Evolutionary conservation across 2,329 filamentous ascomycete species (phyloP).

Genomic region (Monilinia fructicola): DNA sequence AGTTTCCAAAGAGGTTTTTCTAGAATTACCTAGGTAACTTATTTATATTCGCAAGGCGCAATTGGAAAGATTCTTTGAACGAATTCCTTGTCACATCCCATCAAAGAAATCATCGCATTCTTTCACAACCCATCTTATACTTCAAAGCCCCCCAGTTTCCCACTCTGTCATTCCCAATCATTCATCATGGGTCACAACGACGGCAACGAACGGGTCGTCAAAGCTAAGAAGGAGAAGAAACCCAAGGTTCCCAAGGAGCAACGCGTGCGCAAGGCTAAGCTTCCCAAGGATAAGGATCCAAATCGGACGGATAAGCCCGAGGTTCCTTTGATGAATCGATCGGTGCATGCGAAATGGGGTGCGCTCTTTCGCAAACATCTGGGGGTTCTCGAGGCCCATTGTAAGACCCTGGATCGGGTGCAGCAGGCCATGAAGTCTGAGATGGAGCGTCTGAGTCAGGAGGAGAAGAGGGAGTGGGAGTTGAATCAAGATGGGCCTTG

Average conservation of each 20-base stretch:
- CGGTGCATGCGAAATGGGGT: conserved; percentile 42
- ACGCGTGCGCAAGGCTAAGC: conserved; percentile 13
- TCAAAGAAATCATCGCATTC: background rate
- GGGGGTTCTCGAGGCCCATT: conserved; percentile 35
- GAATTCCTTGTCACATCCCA: background rate
- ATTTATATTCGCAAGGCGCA: background rate
- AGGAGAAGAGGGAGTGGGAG: conserved; percentile 33
- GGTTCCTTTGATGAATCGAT: conserved; percentile 28
- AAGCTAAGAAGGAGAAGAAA: conserved; percentile 21
- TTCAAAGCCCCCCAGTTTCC: background rate
- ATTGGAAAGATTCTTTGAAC: background rate
- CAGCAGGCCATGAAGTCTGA: conserved; percentile 30
- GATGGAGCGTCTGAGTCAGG: conserved; percentile 28
- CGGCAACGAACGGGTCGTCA: background rate
- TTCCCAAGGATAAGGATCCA: conserved; percentile 20
- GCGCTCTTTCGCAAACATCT: conserved; percentile 36
- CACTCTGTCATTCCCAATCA: background rate
- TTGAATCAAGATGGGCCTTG: conserved; percentile 34
- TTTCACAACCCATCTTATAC: conserved; percentile 15
- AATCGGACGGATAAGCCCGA: conserved; percentile 21
- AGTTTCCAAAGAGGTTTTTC: conserved; percentile 26
- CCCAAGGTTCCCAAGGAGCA: conserved; percentile 5
- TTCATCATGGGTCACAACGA: conserved; percentile 18
- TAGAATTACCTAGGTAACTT: background rate
- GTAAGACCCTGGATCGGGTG: conserved; percentile 30